phyloP scores from a whole-genome alignment of 2,329 filamentous ascomycete genomes.

The Paraphoma chrysanthemicola region DNA sequence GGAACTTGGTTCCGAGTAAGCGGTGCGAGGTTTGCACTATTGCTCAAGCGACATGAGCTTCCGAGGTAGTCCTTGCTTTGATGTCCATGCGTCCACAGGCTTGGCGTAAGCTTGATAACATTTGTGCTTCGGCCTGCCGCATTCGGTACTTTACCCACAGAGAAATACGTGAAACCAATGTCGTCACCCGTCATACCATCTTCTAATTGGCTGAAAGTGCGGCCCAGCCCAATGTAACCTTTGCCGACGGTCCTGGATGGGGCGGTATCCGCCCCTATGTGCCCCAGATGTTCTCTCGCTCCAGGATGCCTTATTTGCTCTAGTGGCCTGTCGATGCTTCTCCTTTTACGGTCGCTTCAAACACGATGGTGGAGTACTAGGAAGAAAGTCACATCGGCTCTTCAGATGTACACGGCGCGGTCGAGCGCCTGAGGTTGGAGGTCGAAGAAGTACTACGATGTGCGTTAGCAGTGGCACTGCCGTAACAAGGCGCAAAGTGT shows the following conservation, averaged over 20 bases:
- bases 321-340: background rate
- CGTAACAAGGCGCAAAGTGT: slow-evolving; percentile 2
- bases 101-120: slow-evolving; percentile 1
- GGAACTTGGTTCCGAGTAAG: background rate
- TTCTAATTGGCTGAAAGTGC: slow-evolving; percentile 2
- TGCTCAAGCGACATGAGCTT: background rate
- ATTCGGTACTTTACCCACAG: background rate
- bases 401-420: slow-evolving; percentile 7
- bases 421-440: slow-evolving; percentile 1
- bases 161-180: slow-evolving; percentile 2
- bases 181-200: background rate
- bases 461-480: slow-evolving; percentile 10
- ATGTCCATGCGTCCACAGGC: background rate
- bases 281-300: slow-evolving; percentile 1
- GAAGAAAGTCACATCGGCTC: background rate
- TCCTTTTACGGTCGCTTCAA: background rate
- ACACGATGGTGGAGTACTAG: background rate
- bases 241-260: background rate
- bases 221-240: slow-evolving; percentile 9
- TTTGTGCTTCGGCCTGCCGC: background rate
- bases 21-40: background rate
- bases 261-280: background rate
- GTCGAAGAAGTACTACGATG: slow-evolving; percentile 11
- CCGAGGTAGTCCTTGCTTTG: background rate
- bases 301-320: background rate